A percentile compares a stretch with the other conserved stretches of the same genome.
Evolutionary conservation across 2,329 filamentous ascomycete species (phyloP).

Genomic region (Colletotrichum simmondsii): DNA sequence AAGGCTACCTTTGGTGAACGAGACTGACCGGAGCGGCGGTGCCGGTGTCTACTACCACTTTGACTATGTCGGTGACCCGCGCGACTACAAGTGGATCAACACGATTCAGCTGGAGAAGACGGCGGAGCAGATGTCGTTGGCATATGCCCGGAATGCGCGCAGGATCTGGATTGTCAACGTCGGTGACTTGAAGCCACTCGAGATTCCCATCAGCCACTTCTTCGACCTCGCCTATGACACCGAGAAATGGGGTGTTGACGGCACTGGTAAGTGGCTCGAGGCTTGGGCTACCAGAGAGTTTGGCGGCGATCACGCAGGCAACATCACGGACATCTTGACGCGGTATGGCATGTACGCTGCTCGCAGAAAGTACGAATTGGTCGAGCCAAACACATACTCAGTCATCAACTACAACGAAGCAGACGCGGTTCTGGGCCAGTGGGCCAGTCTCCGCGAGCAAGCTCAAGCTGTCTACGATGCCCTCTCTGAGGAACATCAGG

Average conservation of each 20-base stretch:
- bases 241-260: slow-evolving; percentile 64
- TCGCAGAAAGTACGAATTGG: slow-evolving; percentile 48
- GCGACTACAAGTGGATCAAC: slow-evolving; percentile 70
- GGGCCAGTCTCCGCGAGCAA: slow-evolving; percentile 60
- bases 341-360: slow-evolving; percentile 51
- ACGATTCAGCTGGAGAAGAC: slow-evolving; percentile 72
- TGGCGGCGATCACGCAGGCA: slow-evolving; percentile 54
- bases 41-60: slow-evolving; percentile 75
- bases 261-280: slow-evolving; percentile 65
- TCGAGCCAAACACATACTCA: slow-evolving; percentile 55
- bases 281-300: slow-evolving; percentile 70
- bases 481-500: slow-evolving; percentile 59
- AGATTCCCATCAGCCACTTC: slow-evolving; percentile 75
- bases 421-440: slow-evolving; percentile 61
- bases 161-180: slow-evolving; percentile 76
- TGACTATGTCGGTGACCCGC: slow-evolving; percentile 61
- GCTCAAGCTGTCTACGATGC: slow-evolving; percentile 67
- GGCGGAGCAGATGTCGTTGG: slow-evolving; percentile 69
- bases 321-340: slow-evolving; percentile 62
- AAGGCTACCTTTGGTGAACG: slow-evolving; percentile 68
- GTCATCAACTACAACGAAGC: slow-evolving; percentile 69
- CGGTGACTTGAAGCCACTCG: slow-evolving; percentile 72
- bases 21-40: slow-evolving; percentile 69
- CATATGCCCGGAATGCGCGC: slow-evolving; percentile 67
- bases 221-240: slow-evolving; percentile 76